Evolutionary conservation across 2,329 filamentous ascomycete species (phyloP), one percentile per base, ranked within the genome.

Genomic region (Neophaeococcomyces aloes): DNA sequence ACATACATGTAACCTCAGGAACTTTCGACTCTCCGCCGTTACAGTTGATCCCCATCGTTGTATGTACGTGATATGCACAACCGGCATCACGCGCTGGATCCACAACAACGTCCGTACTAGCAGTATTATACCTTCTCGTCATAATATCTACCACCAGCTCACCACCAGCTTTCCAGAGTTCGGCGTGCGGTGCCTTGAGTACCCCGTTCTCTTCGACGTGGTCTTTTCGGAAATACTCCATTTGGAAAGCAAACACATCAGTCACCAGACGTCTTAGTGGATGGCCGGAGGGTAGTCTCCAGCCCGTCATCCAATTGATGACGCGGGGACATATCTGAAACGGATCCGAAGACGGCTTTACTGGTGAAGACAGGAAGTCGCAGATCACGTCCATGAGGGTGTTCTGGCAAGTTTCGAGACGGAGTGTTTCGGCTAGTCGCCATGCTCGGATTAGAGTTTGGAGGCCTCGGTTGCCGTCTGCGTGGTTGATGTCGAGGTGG

Each of bases 51-150:
- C n/a, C n/a, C n/a, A n/a, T n/a, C n/a, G n/a, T n/a, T n/a, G n/a
- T 37, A n/a, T 37, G 34, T 17, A 19, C 34, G n/a, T 37, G 34
- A 37, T 37, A 37, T 19, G 14, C 23, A n/a, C 34, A 37, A 19
- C 19, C 34, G 19, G 11, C 10, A 5, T 11, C 14, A 17, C 13
- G 13, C 18, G 34, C 34, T 19, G 34, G 34, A 19, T 37, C 34
- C 13, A 10, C 23, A 4, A 19, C 13, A 6, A 11, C n/a, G 4
- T 10, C 11, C 13, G 19, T 13, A 7, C 7, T 37, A 6, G 7
- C 19, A 14, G 13, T 37, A 7, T 11, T 11, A 8, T 19, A 7
- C 15, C 11, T 19, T 11, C 11, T 17, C 11, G 13, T 37, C 11
- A 37, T 14, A 19, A 37, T 17, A n/a, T 37, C 34, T 11, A 23